phyloP scores from a whole-genome alignment of 2,329 filamentous ascomycete species.

The Alternaria ventricosa region DNA sequence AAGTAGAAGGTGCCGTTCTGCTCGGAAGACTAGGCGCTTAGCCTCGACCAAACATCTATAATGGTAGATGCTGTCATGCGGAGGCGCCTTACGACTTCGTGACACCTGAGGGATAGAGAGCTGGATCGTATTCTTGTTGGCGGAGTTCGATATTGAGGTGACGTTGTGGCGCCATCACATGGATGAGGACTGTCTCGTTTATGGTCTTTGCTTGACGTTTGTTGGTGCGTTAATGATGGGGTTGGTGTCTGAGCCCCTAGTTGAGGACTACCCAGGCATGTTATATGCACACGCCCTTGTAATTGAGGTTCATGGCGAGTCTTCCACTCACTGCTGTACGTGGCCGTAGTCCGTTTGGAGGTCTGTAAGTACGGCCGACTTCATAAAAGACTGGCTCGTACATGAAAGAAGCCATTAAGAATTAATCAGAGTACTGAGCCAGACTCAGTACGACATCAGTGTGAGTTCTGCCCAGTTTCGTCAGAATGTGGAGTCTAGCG shows the following conservation, averaged over 20 bases:
- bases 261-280: background rate
- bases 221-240: background rate
- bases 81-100: background rate
- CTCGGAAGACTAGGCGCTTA: background rate
- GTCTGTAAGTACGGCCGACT: background rate
- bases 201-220: background rate
- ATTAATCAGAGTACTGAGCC: background rate
- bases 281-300: background rate
- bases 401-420: background rate
- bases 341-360: background rate
- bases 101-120: too few species aligned
- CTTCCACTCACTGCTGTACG: background rate
- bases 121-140: background rate
- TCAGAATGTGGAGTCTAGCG: background rate
- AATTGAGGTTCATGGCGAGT: background rate
- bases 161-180: background rate
- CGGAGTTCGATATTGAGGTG: background rate
- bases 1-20: background rate
- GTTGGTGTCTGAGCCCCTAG: background rate
- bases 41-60: background rate
- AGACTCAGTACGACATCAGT: background rate
- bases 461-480: background rate
- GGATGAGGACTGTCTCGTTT: background rate
- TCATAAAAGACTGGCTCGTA: background rate
- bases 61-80: background rate